Evolutionary conservation across 345 rosid species (phyloP).

Genomic region (Populus ilicifolia): DNA sequence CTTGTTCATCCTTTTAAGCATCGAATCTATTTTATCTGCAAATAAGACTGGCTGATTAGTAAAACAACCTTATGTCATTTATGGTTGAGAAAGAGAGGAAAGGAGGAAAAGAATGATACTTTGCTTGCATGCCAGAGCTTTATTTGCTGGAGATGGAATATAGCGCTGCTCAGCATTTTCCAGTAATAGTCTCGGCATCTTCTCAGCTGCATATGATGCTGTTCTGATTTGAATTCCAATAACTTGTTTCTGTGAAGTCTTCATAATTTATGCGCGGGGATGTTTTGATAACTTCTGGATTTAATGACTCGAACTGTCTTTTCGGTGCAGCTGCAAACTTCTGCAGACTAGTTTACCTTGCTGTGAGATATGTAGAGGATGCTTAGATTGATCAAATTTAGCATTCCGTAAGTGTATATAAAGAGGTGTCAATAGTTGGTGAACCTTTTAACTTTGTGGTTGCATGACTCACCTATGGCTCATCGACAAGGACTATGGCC

Average conservation of each 20-base stretch:
- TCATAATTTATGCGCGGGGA: slow-evolving; percentile 22
- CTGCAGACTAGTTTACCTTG: not conserved
- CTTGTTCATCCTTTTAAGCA: slow-evolving; percentile 42
- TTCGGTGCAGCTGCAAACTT: not conserved
- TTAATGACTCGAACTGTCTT: not conserved
- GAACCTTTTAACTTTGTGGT: not conserved
- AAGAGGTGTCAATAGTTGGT: not conserved
- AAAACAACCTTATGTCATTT: not conserved
- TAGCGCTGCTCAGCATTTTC: slow-evolving; percentile 28
- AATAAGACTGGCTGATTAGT: not conserved
- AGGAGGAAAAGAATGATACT: slow-evolving; percentile 22
- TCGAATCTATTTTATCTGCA: slow-evolving; percentile 22
- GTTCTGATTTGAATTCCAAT: slow-evolving; percentile 22
- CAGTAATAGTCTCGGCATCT: slow-evolving; percentile 29
- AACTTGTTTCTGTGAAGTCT: slow-evolving; percentile 24
- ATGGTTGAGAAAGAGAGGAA: not conserved
- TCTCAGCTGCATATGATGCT: slow-evolving; percentile 24
- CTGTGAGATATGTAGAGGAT: not conserved
- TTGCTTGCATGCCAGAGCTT: slow-evolving; percentile 31
- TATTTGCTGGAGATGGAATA: slow-evolving; percentile 33
- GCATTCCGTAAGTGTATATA: not conserved
- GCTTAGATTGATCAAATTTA: not conserved
- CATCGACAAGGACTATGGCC: not conserved
- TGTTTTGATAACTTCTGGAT: not conserved
- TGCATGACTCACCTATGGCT: not conserved